Percentiles rank a stretch among this genome's conserved stretches.
These are phyloP conservation scores for Hypholoma fasciculare DNA, from an alignment of 768 basidiomycete genomes.

Conservation along the genomic window DNA sequence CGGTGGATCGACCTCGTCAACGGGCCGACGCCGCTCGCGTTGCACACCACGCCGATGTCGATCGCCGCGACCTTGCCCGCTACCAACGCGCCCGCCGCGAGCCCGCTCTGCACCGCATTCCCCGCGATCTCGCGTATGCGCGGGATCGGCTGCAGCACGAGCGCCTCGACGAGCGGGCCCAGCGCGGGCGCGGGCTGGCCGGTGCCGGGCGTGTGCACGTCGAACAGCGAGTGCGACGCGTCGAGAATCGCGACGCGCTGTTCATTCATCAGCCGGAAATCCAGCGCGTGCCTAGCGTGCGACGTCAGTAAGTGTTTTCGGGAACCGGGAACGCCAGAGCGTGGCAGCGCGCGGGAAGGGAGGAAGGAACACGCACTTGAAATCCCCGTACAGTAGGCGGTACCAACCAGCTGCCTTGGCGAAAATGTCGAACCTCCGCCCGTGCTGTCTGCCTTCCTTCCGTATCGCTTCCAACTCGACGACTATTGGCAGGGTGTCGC, in stretches of 20 bases:
- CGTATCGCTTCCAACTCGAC: conserved; percentile 64
- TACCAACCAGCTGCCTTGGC: conserved; percentile 86
- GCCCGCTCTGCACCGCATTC: conserved; percentile 45
- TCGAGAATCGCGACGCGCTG: conserved; percentile 74
- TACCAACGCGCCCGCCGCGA: conserved; percentile 27
- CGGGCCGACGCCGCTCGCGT: conserved; percentile 42
- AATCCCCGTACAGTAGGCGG: conserved; percentile 68
- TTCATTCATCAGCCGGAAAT: conserved; percentile 72
- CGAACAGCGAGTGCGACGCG: conserved; percentile 62
- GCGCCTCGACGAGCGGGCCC: conserved; percentile 17
- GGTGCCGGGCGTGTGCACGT: conserved; percentile 14
- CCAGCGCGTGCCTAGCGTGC: conserved; percentile 64
- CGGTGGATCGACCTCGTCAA: conserved; percentile 52
- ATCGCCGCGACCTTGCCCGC: conserved; percentile 51
- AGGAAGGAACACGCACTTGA: conserved; percentile 14
- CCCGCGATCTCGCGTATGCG: conserved; percentile 51
- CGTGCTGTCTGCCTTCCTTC: conserved; percentile 30
- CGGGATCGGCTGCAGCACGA: conserved; percentile 61
- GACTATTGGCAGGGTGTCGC: conserved; percentile 78
- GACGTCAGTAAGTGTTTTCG: neutral
- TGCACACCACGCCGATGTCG: conserved; percentile 66
- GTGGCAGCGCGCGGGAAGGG: too few species aligned
- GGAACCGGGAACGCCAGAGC: neutral
- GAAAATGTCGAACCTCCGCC: conserved; percentile 57
- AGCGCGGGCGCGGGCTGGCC: neutral